A percentile compares a stretch with the other conserved stretches of the same genome.
Evolutionary conservation across 352 stramenopile genomes (phyloP).

Genomic region (Globisporangium mamillatum): DNA sequence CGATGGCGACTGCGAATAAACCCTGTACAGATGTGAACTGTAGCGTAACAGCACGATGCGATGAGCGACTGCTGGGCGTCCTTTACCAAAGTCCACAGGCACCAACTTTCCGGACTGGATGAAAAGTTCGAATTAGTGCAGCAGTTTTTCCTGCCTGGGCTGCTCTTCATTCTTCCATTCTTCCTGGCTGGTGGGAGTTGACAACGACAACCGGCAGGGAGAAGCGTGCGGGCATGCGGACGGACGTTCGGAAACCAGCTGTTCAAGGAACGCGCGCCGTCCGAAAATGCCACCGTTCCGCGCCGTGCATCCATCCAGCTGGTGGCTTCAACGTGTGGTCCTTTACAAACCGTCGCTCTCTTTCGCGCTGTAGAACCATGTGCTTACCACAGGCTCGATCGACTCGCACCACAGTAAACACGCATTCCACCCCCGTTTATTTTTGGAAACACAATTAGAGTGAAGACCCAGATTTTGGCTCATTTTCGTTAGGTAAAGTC

Average conservation of each 20-base stretch:
- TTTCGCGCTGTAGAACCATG: conserved; percentile 17
- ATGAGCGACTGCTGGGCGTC: neutral
- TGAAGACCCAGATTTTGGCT: neutral
- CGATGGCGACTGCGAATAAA: neutral
- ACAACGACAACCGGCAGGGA: neutral
- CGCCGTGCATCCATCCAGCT: conserved; percentile 13
- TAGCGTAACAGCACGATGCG: conserved; percentile 1
- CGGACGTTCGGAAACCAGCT: conserved; percentile 13
- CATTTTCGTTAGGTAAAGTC: neutral
- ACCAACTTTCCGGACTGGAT: neutral
- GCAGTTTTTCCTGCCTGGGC: neutral
- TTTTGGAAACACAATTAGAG: neutral
- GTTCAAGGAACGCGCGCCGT: conserved; percentile 10
- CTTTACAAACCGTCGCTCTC: conserved; percentile 11
- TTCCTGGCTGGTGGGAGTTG: conserved; percentile 1
- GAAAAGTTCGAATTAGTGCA: neutral
- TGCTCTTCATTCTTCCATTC: neutral
- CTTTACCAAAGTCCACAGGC: neutral
- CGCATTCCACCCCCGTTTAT: neutral
- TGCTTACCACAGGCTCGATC: conserved; percentile 11
- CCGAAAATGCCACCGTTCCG: neutral
- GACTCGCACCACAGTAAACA: neutral
- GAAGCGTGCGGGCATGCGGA: neutral
- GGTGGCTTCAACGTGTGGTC: conserved; percentile 1
- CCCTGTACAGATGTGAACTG: neutral